phyloP scores from a whole-genome alignment of 352 stramenopile genomes.

The Pythium oligandrum region DNA sequence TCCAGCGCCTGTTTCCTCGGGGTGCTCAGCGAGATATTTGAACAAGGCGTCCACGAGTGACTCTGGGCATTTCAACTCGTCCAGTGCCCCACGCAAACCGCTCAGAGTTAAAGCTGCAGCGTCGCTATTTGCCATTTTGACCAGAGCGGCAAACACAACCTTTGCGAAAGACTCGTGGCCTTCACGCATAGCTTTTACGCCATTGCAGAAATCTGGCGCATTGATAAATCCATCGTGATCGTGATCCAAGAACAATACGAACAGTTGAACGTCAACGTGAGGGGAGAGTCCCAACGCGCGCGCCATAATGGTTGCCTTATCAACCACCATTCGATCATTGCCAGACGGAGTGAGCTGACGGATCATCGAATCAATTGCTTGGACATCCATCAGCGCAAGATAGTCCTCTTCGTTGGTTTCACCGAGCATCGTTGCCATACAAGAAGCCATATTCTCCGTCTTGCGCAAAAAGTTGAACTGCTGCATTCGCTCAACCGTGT shows the following conservation, averaged over 20 bases:
- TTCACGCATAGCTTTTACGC: conserved; percentile 51
- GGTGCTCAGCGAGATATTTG: conserved; percentile 38
- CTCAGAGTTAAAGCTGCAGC: conserved; percentile 7
- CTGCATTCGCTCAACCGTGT: conserved; percentile 52
- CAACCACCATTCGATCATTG: conserved; percentile 34
- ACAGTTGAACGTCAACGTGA: conserved; percentile 55
- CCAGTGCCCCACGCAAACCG: conserved; percentile 46
- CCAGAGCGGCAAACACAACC: conserved; percentile 62
- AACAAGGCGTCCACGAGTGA: conserved; percentile 59
- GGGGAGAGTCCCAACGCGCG: conserved; percentile 54
- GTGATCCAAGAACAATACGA: conserved; percentile 60
- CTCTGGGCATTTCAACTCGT: conserved; percentile 55
- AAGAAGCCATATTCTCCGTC: conserved; percentile 69
- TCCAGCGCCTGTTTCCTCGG: conserved; percentile 15
- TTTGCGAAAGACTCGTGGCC: conserved; percentile 47
- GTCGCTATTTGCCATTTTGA: conserved; percentile 27
- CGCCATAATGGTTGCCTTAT: conserved; percentile 45
- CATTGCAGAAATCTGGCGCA: conserved; percentile 59
- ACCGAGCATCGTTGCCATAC: conserved; percentile 50
- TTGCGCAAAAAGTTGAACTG: conserved; percentile 80
- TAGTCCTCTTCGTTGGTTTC: conserved; percentile 57
- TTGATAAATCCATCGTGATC: conserved; percentile 73
- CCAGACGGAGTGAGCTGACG: conserved; percentile 54
- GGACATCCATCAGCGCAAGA: conserved; percentile 41
- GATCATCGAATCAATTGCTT: conserved; percentile 65